These are phyloP conservation scores for Penicillium fimorum DNA, from an alignment of 495 filamentous ascomycete genomes.

Conservation along the genomic window DNA sequence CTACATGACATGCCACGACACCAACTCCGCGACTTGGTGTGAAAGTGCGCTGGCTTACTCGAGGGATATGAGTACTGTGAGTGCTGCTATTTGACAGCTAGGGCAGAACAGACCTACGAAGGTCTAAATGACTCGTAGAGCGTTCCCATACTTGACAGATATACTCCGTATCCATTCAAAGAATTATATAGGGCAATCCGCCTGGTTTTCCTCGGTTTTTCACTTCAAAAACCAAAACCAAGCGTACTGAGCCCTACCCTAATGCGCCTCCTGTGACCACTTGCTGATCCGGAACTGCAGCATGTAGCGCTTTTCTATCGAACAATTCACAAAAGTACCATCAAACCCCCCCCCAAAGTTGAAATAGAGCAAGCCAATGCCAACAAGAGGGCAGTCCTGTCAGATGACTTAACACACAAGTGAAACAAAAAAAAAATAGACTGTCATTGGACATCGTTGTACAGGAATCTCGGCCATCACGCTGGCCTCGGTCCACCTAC, in stretches of 20 bases:
- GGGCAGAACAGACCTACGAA: neutral
- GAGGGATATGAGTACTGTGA: neutral
- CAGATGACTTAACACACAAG: neutral
- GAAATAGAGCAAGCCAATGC: neutral
- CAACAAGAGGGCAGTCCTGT: neutral
- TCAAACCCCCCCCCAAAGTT: neutral
- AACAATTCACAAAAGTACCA: neutral
- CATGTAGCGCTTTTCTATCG: neutral
- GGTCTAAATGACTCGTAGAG: neutral
- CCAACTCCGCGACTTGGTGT: neutral
- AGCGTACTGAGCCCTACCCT: neutral
- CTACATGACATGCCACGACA: neutral
- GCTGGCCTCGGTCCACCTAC: constrained; percentile 19
- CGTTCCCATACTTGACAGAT: neutral
- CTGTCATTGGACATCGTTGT: constrained; percentile 1
- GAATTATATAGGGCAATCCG: neutral
- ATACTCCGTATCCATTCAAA: neutral
- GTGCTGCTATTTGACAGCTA: neutral
- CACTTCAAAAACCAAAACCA: neutral
- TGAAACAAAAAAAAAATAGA: neutral
- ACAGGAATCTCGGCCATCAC: constrained; percentile 14
- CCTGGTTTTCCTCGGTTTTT: neutral
- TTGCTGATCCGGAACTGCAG: neutral
- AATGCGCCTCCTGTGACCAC: neutral
- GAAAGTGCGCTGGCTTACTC: neutral